A percentile compares a stretch with the other conserved stretches of the same genome.
These are phyloP conservation scores for Cystobasidium onofrii DNA, from an alignment of 768 basidiomycete species.

Conservation along the genomic window DNA sequence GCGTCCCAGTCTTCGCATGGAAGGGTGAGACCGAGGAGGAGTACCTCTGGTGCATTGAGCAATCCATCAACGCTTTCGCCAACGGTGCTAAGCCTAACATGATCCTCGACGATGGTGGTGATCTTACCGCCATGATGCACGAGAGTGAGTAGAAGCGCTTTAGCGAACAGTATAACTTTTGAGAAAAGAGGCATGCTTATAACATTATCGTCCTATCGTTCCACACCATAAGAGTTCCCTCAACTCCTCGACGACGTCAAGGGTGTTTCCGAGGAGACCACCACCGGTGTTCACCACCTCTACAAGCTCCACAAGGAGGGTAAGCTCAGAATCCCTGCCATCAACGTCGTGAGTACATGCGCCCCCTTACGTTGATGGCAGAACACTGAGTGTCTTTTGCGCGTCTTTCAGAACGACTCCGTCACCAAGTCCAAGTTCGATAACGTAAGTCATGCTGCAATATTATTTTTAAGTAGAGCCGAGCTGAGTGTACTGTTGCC, in stretches of 20 bases:
- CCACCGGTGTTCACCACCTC: constrained; percentile 97
- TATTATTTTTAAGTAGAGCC: background rate
- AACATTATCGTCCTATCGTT: background rate
- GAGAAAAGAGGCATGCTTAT: background rate
- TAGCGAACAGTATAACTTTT: background rate
- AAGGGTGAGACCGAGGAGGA: constrained; percentile 99
- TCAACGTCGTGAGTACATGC: constrained; percentile 77
- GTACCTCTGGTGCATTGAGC: constrained; percentile 96
- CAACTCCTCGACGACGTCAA: constrained; percentile 76
- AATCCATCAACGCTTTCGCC: constrained; percentile 80
- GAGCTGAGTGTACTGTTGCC: background rate
- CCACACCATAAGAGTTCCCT: constrained; percentile 55
- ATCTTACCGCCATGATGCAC: constrained; percentile 87
- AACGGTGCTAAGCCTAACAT: constrained; percentile 80
- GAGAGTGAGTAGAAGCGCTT: constrained; percentile 50
- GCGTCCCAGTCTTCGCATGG: constrained; percentile 98
- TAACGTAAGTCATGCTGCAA: constrained; percentile 40
- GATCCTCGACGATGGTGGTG: constrained; percentile 99
- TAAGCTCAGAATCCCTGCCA: constrained; percentile 90
- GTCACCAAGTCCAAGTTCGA: constrained; percentile 98
- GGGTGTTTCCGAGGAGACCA: constrained; percentile 98
- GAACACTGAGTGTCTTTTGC: too few relatives aligned
- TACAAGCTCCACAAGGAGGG: constrained; percentile 97
- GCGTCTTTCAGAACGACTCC: constrained; percentile 55
- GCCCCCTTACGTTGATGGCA: too few relatives aligned